These are phyloP conservation scores for Triangularia setosa DNA, from an alignment of 2,329 filamentous ascomycete species.

Conservation along the genomic window DNA sequence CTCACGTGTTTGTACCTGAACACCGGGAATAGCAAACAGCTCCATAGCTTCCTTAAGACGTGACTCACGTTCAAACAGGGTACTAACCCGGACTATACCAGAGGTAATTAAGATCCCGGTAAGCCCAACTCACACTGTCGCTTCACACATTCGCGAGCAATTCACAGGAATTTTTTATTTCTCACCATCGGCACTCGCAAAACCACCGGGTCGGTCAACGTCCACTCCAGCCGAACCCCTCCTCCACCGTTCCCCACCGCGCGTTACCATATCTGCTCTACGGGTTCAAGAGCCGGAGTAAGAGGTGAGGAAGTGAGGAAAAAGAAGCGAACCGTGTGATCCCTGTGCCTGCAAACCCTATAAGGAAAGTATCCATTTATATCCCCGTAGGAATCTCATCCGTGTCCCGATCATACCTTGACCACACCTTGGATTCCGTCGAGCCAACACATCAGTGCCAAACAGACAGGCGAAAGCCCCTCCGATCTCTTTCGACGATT, in stretches of 20 bases:
- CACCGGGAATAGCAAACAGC: not conserved
- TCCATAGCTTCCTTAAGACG: not conserved
- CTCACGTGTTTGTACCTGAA: not conserved
- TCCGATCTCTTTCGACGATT: not conserved
- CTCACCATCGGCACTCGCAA: not conserved
- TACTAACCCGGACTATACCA: not conserved
- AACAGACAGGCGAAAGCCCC: too few relatives aligned
- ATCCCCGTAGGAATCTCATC: not conserved
- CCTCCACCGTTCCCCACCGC: not conserved
- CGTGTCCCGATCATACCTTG: not conserved
- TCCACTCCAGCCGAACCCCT: not conserved
- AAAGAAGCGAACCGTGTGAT: slow-evolving; percentile 4
- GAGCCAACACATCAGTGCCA: not conserved
- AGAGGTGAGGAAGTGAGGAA: not conserved
- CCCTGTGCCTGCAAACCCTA: slow-evolving; percentile 8
- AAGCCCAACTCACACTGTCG: not conserved
- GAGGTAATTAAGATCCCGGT: not conserved
- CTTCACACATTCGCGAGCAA: not conserved
- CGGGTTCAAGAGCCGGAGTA: not conserved
- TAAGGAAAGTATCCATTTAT: slow-evolving; percentile 13
- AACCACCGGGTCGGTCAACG: not conserved
- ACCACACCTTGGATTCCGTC: not conserved
- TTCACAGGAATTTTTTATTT: slow-evolving; percentile 3
- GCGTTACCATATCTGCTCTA: not conserved
- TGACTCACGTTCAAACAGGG: not conserved